Conservation (phyloP, 106 monocot genomes). For the Dendrobium nobile region DNA sequence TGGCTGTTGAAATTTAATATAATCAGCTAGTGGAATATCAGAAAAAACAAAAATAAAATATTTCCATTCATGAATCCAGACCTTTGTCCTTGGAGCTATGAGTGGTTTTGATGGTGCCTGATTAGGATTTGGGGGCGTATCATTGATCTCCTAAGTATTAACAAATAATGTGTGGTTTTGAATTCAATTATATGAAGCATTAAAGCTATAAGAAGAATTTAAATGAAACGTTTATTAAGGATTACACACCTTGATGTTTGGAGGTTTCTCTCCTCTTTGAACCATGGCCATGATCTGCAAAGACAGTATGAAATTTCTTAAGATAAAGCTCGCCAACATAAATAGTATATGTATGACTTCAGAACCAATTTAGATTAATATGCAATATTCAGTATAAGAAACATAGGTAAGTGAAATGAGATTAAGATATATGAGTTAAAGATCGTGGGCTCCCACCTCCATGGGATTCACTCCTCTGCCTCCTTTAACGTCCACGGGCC, state of each 20-base stretch:
- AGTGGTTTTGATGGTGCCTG: slow-evolving; percentile 44
- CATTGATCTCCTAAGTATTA: slow-evolving; percentile 48
- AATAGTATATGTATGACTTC: too few relatives aligned
- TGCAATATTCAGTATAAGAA: too few relatives aligned
- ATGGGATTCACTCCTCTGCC: too few relatives aligned
- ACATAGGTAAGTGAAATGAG: too few relatives aligned
- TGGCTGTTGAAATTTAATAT: slow-evolving; percentile 22
- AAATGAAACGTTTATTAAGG: not conserved
- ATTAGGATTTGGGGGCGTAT: slow-evolving; percentile 59
- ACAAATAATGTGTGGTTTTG: not conserved
- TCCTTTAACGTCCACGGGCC: too few relatives aligned
- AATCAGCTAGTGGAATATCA: not conserved
- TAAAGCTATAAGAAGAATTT: too few relatives aligned
- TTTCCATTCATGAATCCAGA: not conserved
- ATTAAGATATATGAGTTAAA: too few relatives aligned
- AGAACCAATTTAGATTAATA: too few relatives aligned
- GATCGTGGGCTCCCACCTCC: too few relatives aligned
- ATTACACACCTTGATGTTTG: slow-evolving; percentile 41
- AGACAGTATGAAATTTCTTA: not conserved
- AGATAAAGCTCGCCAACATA: too few relatives aligned
- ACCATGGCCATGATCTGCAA: slow-evolving; percentile 61
- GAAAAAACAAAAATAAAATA: not conserved
- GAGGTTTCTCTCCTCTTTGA: slow-evolving; percentile 60
- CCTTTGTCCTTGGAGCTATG: slow-evolving; percentile 51
- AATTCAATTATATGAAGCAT: not conserved